Evolutionary conservation across 208 protist species (phyloP).

Genomic region (Wallacemonas sp.): DNA sequence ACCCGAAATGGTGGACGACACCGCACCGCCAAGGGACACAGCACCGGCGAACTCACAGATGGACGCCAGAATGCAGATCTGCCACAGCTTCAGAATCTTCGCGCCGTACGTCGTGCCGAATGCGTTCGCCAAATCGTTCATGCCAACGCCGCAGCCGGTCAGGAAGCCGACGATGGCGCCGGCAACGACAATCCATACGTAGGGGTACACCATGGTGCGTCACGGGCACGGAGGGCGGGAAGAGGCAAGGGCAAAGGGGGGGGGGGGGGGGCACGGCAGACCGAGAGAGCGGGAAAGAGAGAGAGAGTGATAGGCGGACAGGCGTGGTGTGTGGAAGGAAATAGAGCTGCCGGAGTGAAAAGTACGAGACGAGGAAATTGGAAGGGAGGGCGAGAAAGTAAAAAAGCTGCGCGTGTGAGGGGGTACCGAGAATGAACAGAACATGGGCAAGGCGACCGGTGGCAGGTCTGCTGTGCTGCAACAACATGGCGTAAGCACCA

Average conservation of each 20-base stretch:
- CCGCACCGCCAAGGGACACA: slow-evolving; percentile 60
- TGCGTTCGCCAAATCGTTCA: slow-evolving; percentile 92
- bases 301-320: neutral
- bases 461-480: no score
- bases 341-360: no score
- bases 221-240: neutral
- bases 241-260: neutral
- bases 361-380: no score
- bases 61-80: slow-evolving; percentile 80
- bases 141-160: slow-evolving; percentile 76
- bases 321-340: neutral
- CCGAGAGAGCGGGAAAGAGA: neutral
- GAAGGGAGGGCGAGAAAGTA: no score
- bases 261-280: neutral
- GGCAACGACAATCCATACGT: slow-evolving; percentile 29
- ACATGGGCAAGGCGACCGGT: no score
- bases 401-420: no score
- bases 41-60: slow-evolving; percentile 84
- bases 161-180: slow-evolving; percentile 59
- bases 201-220: slow-evolving; percentile 12
- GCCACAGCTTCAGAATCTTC: slow-evolving; percentile 71
- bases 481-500: no score
- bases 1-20: slow-evolving; percentile 76
- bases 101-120: slow-evolving; percentile 89
- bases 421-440: no score